Percentiles rank a stretch among this genome's conserved stretches.
These are phyloP conservation scores for Crithidia mellificae DNA, from an alignment of 208 protist genomes.

Conservation along the genomic window DNA sequence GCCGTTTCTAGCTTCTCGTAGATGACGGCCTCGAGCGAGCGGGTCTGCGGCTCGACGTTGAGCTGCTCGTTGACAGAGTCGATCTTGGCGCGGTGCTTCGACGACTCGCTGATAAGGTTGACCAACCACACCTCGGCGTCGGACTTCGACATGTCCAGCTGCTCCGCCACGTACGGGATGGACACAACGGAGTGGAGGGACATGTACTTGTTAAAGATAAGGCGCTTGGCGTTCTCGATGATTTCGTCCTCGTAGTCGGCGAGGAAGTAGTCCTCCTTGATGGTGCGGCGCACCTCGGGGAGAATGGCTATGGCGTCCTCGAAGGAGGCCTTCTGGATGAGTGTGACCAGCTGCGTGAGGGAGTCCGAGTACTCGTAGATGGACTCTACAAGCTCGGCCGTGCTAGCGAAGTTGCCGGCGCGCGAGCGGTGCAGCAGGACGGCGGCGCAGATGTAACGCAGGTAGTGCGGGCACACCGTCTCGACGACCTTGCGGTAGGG, in stretches of 20 bases:
- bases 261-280: slow-evolving; percentile 87
- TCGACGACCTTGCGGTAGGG: slow-evolving; percentile 84
- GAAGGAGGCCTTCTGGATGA: slow-evolving; percentile 75
- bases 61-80: slow-evolving; percentile 89
- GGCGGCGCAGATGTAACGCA: slow-evolving; percentile 90
- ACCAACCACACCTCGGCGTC: slow-evolving; percentile 91
- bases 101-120: slow-evolving; percentile 88
- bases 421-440: slow-evolving; percentile 80
- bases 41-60: slow-evolving; percentile 74
- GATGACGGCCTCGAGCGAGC: slow-evolving; percentile 70
- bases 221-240: slow-evolving; percentile 70
- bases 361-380: slow-evolving; percentile 90
- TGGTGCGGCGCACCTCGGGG: slow-evolving; percentile 59
- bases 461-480: slow-evolving; percentile 88
- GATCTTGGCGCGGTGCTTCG: slow-evolving; percentile 90
- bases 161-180: slow-evolving; percentile 84
- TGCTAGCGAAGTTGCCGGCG: slow-evolving; percentile 64
- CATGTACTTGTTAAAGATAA: slow-evolving; percentile 90
- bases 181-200: slow-evolving; percentile 83
- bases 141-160: slow-evolving; percentile 64
- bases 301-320: slow-evolving; percentile 80
- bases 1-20: slow-evolving; percentile 78
- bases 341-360: slow-evolving; percentile 76
- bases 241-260: slow-evolving; percentile 67
- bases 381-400: slow-evolving; percentile 62